Evolutionary conservation across 805 yeast species (phyloP).

Genomic region (Teunomyces gatunensis): DNA sequence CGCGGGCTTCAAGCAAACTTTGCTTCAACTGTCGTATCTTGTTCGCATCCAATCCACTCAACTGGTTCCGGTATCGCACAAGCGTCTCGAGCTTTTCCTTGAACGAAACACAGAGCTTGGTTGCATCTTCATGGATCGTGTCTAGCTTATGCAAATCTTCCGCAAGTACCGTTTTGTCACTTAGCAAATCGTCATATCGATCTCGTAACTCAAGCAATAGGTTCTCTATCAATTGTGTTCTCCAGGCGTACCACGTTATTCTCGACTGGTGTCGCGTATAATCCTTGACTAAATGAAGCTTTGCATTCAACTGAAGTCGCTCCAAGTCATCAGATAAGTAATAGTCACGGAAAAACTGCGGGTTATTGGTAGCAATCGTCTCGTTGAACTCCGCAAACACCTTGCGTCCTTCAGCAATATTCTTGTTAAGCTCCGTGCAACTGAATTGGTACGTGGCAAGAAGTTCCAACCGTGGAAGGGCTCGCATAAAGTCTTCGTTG

Average conservation of each 20-base stretch:
- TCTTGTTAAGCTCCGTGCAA: constrained; percentile 50
- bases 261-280: constrained; percentile 52
- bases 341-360: constrained; percentile 49
- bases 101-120: constrained; percentile 9
- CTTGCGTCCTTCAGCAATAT: constrained; percentile 47
- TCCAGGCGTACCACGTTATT: constrained; percentile 63
- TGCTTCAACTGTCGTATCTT: constrained; percentile 14
- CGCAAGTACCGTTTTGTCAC: constrained; percentile 16
- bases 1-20: constrained; percentile 16
- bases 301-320: constrained; percentile 42
- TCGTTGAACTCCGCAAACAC: constrained; percentile 47
- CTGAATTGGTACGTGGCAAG: constrained; percentile 53
- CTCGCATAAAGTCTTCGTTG: constrained; percentile 35
- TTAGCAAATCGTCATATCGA: constrained; percentile 17
- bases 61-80: constrained; percentile 9
- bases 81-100: constrained; percentile 14
- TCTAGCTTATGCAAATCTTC: constrained; percentile 14
- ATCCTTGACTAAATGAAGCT: constrained; percentile 49
- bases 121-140: constrained; percentile 8
- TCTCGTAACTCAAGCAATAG: constrained; percentile 32
- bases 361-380: constrained; percentile 46
- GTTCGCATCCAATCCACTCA: constrained; percentile 9
- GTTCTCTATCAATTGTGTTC: constrained; percentile 49
- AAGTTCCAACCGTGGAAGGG: constrained; percentile 40
- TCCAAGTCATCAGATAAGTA: constrained; percentile 38